Percentiles rank a stretch among this genome's conserved stretches.
phyloP scores from a whole-genome alignment of 2,329 filamentous ascomycete species.

The Basipetospora chlamydospora region DNA sequence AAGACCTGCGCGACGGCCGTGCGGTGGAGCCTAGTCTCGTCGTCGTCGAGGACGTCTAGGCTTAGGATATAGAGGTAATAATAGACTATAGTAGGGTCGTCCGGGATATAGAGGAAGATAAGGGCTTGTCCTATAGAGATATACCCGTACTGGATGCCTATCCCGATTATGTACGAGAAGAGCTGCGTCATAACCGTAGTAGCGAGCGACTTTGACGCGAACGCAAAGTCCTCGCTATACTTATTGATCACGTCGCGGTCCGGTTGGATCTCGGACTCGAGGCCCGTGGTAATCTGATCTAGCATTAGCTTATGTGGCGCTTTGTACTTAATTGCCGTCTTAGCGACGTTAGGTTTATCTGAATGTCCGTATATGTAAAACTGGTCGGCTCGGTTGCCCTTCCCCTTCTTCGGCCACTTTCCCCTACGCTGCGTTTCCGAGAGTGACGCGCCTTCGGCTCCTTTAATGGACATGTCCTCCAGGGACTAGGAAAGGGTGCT shows the following conservation, averaged over 20 bases:
- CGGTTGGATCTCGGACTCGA: too few relatives aligned
- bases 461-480: too few relatives aligned
- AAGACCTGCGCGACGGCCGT: conserved; percentile 24
- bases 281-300: too few relatives aligned
- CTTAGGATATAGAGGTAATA: conserved; percentile 18
- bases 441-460: too few relatives aligned
- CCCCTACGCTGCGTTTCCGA: conserved; percentile 8
- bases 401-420: conserved; percentile 11
- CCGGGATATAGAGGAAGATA: conserved; percentile 20
- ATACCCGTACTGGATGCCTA: conserved; percentile 20
- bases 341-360: conserved; percentile 10
- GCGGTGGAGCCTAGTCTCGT: conserved; percentile 18
- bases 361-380: conserved; percentile 13
- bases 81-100: conserved; percentile 18
- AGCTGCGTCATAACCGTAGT: conserved; percentile 23
- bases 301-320: conserved; percentile 23
- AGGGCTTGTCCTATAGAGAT: conserved; percentile 19
- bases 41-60: conserved; percentile 18
- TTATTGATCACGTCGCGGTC: conserved; percentile 18
- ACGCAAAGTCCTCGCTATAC: conserved; percentile 15
- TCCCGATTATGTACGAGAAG: conserved; percentile 24
- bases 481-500: conserved; percentile 12
- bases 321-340: conserved; percentile 22
- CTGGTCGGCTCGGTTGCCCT: conserved; percentile 18
- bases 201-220: conserved; percentile 15